A percentile compares a stretch with the other conserved stretches of the same genome.
Evolutionary conservation across 2,329 filamentous ascomycete genomes (phyloP).

Genomic region (Knufia fluminis): DNA sequence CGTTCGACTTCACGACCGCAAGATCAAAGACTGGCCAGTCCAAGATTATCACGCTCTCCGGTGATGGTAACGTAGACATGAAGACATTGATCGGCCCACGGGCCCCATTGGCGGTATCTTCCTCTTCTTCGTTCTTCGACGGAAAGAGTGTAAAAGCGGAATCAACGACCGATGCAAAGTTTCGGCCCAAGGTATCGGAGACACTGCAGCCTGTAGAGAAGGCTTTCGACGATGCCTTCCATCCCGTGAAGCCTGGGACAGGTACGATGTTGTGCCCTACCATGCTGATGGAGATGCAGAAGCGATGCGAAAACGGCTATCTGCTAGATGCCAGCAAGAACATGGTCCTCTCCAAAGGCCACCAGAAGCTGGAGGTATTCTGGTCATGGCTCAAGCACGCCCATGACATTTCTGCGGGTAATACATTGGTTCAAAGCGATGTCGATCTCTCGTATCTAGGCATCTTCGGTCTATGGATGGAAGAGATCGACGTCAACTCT

Average conservation of each 20-base stretch:
- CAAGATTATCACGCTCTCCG: constrained; percentile 44
- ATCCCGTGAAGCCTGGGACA: not conserved
- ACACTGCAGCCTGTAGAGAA: not conserved
- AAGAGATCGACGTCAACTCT: constrained; percentile 37
- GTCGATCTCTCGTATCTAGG: constrained; percentile 55
- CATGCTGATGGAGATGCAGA: constrained; percentile 16
- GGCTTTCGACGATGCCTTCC: not conserved
- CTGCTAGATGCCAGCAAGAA: constrained; percentile 47
- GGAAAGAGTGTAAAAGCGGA: not conserved
- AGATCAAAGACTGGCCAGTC: constrained; percentile 38
- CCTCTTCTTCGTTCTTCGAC: constrained; percentile 12
- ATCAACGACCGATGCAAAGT: not conserved
- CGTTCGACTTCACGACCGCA: constrained; percentile 52
- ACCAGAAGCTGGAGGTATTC: constrained; percentile 47
- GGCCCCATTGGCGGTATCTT: constrained; percentile 13
- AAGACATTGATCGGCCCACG: constrained; percentile 26
- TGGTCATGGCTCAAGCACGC: constrained; percentile 51
- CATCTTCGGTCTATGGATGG: constrained; percentile 49
- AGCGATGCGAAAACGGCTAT: constrained; percentile 47
- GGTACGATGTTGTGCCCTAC: not conserved
- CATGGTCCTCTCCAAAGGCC: constrained; percentile 45
- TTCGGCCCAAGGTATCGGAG: not conserved
- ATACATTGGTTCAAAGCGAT: constrained; percentile 47
- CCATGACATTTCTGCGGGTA: constrained; percentile 32
- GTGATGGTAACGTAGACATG: constrained; percentile 43